Percentiles rank a stretch among this genome's conserved stretches.
Evolutionary conservation across 352 stramenopile species (phyloP).

Genomic region (Phytophthora podocarpi): DNA sequence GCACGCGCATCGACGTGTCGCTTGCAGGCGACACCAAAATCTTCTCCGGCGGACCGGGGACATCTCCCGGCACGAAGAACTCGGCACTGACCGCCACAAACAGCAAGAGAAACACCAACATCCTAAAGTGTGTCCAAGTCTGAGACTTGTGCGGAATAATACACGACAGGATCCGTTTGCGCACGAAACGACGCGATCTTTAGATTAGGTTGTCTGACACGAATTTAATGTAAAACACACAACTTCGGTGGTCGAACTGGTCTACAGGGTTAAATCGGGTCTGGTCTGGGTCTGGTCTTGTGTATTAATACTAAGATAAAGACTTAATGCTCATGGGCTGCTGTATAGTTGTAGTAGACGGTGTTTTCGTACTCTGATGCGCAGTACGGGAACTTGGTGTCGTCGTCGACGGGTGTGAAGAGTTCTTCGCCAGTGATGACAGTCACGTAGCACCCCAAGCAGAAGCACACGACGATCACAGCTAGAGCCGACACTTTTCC

Average conservation of each 20-base stretch:
- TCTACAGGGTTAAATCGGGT: neutral
- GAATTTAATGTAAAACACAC: too few species aligned
- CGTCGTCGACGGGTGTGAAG: conserved; percentile 26
- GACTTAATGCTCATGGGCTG: conserved; percentile 34
- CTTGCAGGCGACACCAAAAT: conserved; percentile 52
- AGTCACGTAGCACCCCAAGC: conserved; percentile 37
- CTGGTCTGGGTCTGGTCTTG: too few species aligned
- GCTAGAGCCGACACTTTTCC: conserved; percentile 29
- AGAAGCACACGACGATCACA: conserved; percentile 34
- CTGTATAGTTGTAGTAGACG: conserved; percentile 52
- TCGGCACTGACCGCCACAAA: conserved; percentile 12
- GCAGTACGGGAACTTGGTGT: conserved; percentile 40
- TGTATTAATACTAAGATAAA: too few species aligned
- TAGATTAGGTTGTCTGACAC: neutral
- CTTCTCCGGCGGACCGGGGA: conserved; percentile 62
- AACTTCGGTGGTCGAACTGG: neutral
- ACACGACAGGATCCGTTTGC: too few species aligned
- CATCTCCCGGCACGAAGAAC: conserved; percentile 64
- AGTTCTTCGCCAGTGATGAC: conserved; percentile 35
- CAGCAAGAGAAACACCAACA: conserved; percentile 4
- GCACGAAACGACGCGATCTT: conserved; percentile 1
- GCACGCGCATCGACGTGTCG: too few species aligned
- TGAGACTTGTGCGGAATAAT: neutral
- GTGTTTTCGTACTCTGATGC: conserved; percentile 34
- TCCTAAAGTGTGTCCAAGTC: too few species aligned